Evolutionary conservation across 345 rosid genomes (phyloP).

Genomic region (Luvunga scandens): DNA sequence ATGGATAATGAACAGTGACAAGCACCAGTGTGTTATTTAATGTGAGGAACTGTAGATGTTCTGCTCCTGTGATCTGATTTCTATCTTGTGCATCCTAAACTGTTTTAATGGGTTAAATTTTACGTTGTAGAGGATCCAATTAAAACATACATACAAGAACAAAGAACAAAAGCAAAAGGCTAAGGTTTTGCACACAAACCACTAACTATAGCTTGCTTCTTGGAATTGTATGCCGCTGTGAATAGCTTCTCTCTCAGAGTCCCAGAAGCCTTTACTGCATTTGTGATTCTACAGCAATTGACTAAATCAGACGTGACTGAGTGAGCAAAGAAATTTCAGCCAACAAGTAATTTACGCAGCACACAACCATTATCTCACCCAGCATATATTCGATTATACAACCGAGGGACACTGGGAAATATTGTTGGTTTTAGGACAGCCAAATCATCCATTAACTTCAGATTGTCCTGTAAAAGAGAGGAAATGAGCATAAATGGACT

Average conservation of each 20-base stretch:
- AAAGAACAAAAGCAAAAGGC: neutral
- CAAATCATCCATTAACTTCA: conserved; percentile 87
- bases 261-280: conserved; percentile 76
- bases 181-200: conserved; percentile 38
- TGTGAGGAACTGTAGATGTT: neutral
- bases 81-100: neutral
- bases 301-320: conserved; percentile 17
- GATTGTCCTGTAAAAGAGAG: conserved; percentile 56
- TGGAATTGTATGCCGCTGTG: conserved; percentile 74
- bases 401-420: conserved; percentile 92
- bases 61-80: neutral
- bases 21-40: neutral
- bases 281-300: conserved; percentile 51
- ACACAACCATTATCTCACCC: conserved; percentile 47
- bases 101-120: neutral
- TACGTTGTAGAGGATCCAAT: neutral
- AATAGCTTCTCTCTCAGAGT: conserved; percentile 66
- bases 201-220: conserved; percentile 71
- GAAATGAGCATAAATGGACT: conserved; percentile 6
- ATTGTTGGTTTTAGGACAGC: conserved; percentile 76
- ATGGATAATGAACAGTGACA: neutral
- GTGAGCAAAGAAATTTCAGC: conserved; percentile 1
- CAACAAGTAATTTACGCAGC: conserved; percentile 4
- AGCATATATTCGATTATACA: conserved; percentile 78
- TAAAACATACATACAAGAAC: neutral